Evolutionary conservation across 169 alveolate genomes (phyloP), one percentile per base, ranked within the genome.

Genomic region (Eimeria zaria): DNA sequence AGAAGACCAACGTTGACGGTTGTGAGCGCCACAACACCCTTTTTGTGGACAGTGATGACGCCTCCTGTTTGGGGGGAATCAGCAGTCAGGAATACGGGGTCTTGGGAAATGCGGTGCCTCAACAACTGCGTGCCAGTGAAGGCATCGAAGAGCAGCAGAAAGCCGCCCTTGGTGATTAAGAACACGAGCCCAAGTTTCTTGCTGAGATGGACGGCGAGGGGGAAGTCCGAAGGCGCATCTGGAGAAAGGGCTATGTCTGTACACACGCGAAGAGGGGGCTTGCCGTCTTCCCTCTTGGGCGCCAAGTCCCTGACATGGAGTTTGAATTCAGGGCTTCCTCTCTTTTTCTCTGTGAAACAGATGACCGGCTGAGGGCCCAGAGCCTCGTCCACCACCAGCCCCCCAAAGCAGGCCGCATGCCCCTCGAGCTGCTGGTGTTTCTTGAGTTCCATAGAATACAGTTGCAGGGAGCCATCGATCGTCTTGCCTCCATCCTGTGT

Each of bases 391-490:
- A 98, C 97, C 69, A 98, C 98, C 78, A 98, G 97, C 95, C 98
- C 98, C 78, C 99, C 99, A 97, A 99, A 99, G 97, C 98, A 97
- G 64, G 99, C 99, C 55, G 99, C 99, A 95, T 98, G 99, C 33
- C 99, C 99, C 96, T 98, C 99, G 22, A 99, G 97, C 87, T 98
- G 97, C 98, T 99, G 99, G 96, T 98, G 99, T 95, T 98, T 99
- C 96, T 97, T 96, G 91, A 96, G 62, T 87, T 96, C 97, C 95
- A 96, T 91, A 24, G 98, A 97, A 96, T 97, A 99, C 91, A 99
- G 97, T 98, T 99, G 99, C 98, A 99, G 98, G 89, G 98, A 97
- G 58, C 99, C 99, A 78, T 97, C 97, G 88, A 99, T 99, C 51
- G 99, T 97, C 96, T 93, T 98, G 48, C 98, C 98, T 11, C 98